A percentile compares a stretch with the other conserved stretches of the same genome.
phyloP scores from a whole-genome alignment of 2,329 filamentous ascomycete species.

The Aspergillus piperis region DNA sequence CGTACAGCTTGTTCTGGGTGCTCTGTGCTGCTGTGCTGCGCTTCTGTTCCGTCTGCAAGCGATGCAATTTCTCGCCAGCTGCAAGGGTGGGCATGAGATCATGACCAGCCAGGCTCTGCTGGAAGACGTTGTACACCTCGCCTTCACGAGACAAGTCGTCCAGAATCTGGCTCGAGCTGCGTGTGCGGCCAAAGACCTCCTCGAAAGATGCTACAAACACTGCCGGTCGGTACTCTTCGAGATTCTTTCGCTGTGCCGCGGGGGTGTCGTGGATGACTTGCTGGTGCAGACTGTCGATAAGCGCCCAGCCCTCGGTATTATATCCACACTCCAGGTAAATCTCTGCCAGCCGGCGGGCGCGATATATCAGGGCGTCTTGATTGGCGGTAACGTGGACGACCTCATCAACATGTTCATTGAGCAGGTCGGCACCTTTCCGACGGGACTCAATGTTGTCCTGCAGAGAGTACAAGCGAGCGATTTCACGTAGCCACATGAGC shows the following conservation, averaged over 20 bases:
- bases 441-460: constrained; percentile 43
- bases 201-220: constrained; percentile 51
- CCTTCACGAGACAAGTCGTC: constrained; percentile 47
- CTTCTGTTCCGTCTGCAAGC: constrained; percentile 35
- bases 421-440: constrained; percentile 39
- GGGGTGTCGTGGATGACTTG: constrained; percentile 52
- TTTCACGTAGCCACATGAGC: constrained; percentile 46
- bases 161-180: constrained; percentile 44
- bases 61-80: constrained; percentile 32
- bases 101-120: constrained; percentile 34
- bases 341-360: constrained; percentile 49
- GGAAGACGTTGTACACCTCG: constrained; percentile 44
- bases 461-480: constrained; percentile 47
- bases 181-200: constrained; percentile 41
- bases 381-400: constrained; percentile 45
- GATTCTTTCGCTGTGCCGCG: constrained; percentile 25
- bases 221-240: constrained; percentile 42
- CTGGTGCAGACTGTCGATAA: constrained; percentile 52
- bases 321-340: constrained; percentile 50
- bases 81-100: constrained; percentile 37
- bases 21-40: constrained; percentile 30
- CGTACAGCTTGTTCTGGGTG: constrained; percentile 38
- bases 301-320: constrained; percentile 41
- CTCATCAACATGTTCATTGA: constrained; percentile 46
- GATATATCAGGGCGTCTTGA: constrained; percentile 48